phyloP scores from a whole-genome alignment of 441 rosid species.

The Melianthus villosus region DNA sequence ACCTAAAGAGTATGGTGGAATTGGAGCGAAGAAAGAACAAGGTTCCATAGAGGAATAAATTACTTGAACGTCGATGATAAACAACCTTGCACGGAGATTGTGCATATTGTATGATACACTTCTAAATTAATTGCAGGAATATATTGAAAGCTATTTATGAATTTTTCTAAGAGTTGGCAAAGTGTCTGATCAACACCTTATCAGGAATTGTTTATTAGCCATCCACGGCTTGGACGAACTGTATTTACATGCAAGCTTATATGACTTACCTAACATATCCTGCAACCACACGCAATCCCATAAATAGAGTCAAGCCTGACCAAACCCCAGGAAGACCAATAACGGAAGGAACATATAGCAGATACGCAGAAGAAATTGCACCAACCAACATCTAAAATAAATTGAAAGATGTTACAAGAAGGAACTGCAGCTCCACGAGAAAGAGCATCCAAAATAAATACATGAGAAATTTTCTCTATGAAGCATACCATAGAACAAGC shows the following conservation, averaged over 20 bases:
- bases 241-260: not conserved
- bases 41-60: too few relatives aligned
- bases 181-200: not conserved
- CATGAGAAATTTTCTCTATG: not conserved
- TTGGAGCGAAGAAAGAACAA: too few relatives aligned
- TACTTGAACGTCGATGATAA: too few relatives aligned
- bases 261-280: constrained; percentile 18
- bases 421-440: not conserved
- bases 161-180: too few relatives aligned
- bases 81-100: too few relatives aligned
- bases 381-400: constrained; percentile 59
- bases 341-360: constrained; percentile 16
- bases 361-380: constrained; percentile 20
- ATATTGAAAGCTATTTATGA: too few relatives aligned
- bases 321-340: constrained; percentile 26
- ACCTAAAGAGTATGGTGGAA: too few relatives aligned
- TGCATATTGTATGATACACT: too few relatives aligned
- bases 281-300: constrained; percentile 24
- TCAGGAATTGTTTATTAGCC: not conserved
- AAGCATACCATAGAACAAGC: constrained; percentile 65
- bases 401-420: constrained; percentile 7
- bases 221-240: too few relatives aligned
- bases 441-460: not conserved
- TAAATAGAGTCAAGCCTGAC: constrained; percentile 23
- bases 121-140: too few relatives aligned